Evolutionary conservation across 2,329 filamentous ascomycete genomes (phyloP).

Genomic region (Scortechinia acanthostroma): DNA sequence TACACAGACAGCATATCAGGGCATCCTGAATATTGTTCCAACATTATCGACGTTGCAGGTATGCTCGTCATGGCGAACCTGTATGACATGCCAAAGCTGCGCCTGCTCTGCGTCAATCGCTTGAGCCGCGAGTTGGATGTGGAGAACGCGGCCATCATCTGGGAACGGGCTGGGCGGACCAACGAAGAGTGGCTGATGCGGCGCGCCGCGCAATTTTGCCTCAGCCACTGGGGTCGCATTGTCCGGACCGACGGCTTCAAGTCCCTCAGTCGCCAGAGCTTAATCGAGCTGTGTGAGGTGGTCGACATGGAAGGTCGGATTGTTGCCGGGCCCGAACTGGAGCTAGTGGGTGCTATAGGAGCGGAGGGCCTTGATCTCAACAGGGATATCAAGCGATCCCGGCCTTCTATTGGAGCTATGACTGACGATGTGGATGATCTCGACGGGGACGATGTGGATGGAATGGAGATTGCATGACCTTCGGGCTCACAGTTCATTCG

Average conservation of each 20-base stretch:
- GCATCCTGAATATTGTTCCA: constrained; percentile 34
- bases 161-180: constrained; percentile 85
- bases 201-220: constrained; percentile 78
- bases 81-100: constrained; percentile 81
- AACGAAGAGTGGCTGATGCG: constrained; percentile 90
- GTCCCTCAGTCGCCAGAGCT: constrained; percentile 66
- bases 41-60: constrained; percentile 68
- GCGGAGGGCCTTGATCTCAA: background rate
- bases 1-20: constrained; percentile 86
- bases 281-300: constrained; percentile 89
- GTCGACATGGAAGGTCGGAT: constrained; percentile 89
- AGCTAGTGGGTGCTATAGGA: constrained; percentile 21
- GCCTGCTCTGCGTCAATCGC: constrained; percentile 83
- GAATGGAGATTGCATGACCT: constrained; percentile 13
- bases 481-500: too few species aligned
- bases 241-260: constrained; percentile 85
- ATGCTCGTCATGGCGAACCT: constrained; percentile 72
- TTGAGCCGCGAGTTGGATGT: constrained; percentile 87
- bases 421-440: constrained; percentile 7
- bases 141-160: constrained; percentile 88
- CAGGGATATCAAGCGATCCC: background rate
- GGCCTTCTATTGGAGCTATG: background rate
- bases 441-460: constrained; percentile 13
- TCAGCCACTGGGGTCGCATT: constrained; percentile 89
- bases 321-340: constrained; percentile 77